These are phyloP conservation scores for Coemansia sp. DNA, from an alignment of 192 early-diverging fungal genomes.

Conservation along the genomic window DNA sequence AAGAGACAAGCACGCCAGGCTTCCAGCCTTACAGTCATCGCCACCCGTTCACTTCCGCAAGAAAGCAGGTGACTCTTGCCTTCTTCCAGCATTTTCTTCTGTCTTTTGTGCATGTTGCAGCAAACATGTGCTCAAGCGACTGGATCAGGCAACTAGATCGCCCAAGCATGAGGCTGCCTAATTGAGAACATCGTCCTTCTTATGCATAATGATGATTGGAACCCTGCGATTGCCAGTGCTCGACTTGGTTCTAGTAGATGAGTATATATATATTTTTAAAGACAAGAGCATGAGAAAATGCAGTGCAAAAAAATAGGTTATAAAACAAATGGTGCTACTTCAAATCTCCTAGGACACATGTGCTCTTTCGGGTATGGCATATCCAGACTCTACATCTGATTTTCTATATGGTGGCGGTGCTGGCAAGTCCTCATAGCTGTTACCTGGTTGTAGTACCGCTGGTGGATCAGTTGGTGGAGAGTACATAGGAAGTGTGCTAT, in stretches of 20 bases:
- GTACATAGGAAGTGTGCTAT: conserved; percentile 14
- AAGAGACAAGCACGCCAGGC: not conserved
- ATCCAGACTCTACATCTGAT: not conserved
- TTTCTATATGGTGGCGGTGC: conserved; percentile 15
- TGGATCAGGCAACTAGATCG: not conserved
- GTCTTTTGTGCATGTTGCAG: not conserved
- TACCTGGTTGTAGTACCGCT: not conserved
- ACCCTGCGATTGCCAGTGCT: not conserved
- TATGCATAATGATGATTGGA: not conserved
- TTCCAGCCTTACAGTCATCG: not conserved
- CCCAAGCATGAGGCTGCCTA: not conserved
- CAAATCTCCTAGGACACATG: not conserved
- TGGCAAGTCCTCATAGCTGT: conserved; percentile 2
- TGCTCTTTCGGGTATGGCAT: not conserved
- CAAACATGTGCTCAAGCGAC: not conserved
- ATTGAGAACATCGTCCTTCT: not conserved
- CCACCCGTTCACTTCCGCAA: not conserved
- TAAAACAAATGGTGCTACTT: not conserved
- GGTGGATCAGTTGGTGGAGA: conserved; percentile 15
- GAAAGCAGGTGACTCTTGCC: not conserved
- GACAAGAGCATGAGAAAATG: not conserved
- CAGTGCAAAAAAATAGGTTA: not conserved
- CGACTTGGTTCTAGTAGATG: not conserved
- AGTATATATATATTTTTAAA: not conserved
- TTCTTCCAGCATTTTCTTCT: not conserved